Base-by-base conservation (phyloP, 2,329 filamentous ascomycete species). In the Didymella pomorum region DNA sequence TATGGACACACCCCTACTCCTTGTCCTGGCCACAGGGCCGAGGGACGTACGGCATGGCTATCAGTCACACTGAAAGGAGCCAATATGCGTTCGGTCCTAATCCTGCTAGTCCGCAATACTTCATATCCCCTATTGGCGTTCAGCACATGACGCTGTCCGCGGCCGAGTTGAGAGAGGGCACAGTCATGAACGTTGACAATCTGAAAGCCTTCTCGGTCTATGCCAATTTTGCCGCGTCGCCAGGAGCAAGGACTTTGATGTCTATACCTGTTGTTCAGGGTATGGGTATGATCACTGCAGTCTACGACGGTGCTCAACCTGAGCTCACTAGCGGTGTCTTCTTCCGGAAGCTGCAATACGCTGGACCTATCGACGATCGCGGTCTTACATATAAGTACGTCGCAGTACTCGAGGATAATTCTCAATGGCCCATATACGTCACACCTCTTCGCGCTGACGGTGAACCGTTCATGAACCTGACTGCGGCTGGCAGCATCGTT, bases 231-330 rank as follows among this genome's bases (percentile, higher is more conserved):
- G 85, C 82, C 50, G 82, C 85, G 3, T 80, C 81, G 29, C 71
- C 76, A 23, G 80, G 80, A 10, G 82, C 84, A 7, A 73, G 80
- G 0, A 84, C 89, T 1, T 79, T 86, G 0, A 84, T 98, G 43
- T 88, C 86, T 0, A 90, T 96, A 62, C 93, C 93, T 0, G 73
- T 97, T 9, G 87, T 96, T 0, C 94, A 98, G 72, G 95, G 95
- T 18, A 95, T 96, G 87, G 91, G 87, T 0, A 95, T 93, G 67
- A 82, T 96, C 20, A 97, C 93, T 3, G 93, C 83, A 0, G 76
- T 91, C 26, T 98, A 94, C 77, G 84, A 83, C 55, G 86, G 86
- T 25, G 82, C 87, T 0, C 88, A 86, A 14, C 94, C 94, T 0
- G 69, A 88, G 2, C 82, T 98, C 35, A 87, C 91, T 66, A 90